Evolutionary conservation across 2,329 filamentous ascomycete species (phyloP).

Genomic region (Orbilia ellipsospora): DNA sequence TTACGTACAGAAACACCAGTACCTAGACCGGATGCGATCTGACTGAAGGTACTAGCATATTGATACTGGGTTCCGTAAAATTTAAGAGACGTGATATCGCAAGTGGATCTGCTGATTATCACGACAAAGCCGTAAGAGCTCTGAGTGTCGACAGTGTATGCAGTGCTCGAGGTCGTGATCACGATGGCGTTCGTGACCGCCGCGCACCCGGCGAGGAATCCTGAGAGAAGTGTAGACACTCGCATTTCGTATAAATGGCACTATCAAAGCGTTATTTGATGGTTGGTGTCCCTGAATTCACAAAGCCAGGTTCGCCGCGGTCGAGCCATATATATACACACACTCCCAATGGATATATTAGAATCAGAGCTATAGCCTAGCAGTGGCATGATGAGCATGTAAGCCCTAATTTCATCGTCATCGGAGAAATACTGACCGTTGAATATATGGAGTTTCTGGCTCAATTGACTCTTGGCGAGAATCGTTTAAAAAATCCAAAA

Average conservation of each 20-base stretch:
- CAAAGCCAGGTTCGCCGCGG: too few species aligned
- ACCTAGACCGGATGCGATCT: slow-evolving; percentile 71
- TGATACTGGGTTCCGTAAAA: slow-evolving; percentile 72
- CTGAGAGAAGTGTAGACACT: too few species aligned
- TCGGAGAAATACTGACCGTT: slow-evolving; percentile 21
- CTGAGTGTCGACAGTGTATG: slow-evolving; percentile 25
- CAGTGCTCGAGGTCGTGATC: slow-evolving; percentile 10
- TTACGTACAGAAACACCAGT: slow-evolving; percentile 67
- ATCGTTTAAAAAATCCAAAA: too few species aligned
- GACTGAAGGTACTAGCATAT: slow-evolving; percentile 66
- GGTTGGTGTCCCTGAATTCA: too few species aligned
- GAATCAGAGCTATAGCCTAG: too few species aligned
- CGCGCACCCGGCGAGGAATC: slow-evolving; percentile 10
- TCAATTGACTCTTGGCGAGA: too few species aligned
- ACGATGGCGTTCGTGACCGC: slow-evolving; percentile 20
- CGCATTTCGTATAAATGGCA: too few species aligned
- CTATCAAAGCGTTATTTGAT: too few species aligned
- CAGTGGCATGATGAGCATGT: too few species aligned
- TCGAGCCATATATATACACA: neutral
- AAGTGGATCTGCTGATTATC: slow-evolving; percentile 66
- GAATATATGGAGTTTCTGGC: neutral
- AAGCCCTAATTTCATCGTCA: neutral
- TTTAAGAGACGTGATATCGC: slow-evolving; percentile 73
- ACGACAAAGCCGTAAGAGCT: slow-evolving; percentile 28
- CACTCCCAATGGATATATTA: too few species aligned